Evolutionary conservation across 306 rosid species (phyloP).

Genomic region (Pyrus betulifolia): DNA sequence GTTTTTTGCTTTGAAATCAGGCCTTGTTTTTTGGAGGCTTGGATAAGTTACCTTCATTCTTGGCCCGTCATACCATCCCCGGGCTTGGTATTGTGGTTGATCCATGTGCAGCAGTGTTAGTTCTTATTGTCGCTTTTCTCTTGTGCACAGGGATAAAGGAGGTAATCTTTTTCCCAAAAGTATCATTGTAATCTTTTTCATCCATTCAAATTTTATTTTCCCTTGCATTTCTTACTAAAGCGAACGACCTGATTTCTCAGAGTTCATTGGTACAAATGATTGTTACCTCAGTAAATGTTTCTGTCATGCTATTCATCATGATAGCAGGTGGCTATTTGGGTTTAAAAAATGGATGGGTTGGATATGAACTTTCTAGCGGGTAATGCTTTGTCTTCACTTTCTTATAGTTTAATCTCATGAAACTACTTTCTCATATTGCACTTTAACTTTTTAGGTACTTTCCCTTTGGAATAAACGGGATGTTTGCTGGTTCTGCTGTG

Average conservation of each 20-base stretch:
- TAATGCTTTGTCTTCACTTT: constrained; percentile 28
- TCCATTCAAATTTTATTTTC: background rate
- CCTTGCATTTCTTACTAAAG: background rate
- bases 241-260: constrained; percentile 34
- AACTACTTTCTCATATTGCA: constrained; percentile 11
- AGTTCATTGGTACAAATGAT: constrained; percentile 56
- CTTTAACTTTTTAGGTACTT: constrained; percentile 41
- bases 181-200: background rate
- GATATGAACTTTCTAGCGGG: constrained; percentile 62
- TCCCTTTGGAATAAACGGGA: constrained; percentile 58
- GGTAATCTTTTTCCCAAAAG: constrained; percentile 26
- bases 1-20: constrained; percentile 23
- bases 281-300: constrained; percentile 47
- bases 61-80: constrained; percentile 58
- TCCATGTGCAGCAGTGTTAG: constrained; percentile 59
- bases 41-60: constrained; percentile 41
- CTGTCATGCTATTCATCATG: constrained; percentile 53
- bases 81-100: constrained; percentile 58
- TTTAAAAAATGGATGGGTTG: constrained; percentile 60
- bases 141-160: constrained; percentile 65
- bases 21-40: constrained; percentile 64
- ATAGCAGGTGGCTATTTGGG: constrained; percentile 59
- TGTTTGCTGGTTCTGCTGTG: constrained; percentile 58
- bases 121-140: constrained; percentile 46
- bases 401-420: background rate